phyloP scores from a whole-genome alignment of 2,329 filamentous ascomycete genomes.

The Phyllosticta citriasiana region DNA sequence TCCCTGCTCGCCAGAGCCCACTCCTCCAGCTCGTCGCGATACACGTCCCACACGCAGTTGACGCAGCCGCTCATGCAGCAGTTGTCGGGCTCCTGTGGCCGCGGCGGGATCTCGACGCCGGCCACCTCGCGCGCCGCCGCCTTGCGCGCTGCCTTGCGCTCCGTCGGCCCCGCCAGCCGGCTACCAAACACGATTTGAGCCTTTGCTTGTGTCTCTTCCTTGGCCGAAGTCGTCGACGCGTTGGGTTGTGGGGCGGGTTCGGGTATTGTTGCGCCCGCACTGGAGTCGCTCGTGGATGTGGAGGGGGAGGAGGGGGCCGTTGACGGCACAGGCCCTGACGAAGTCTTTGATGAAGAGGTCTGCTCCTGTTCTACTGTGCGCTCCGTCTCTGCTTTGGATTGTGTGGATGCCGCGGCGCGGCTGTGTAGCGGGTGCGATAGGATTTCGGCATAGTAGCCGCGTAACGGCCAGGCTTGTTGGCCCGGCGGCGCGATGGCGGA shows the following conservation, averaged over 20 bases:
- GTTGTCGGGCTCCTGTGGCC: slow-evolving; percentile 85
- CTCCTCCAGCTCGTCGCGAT: slow-evolving; percentile 82
- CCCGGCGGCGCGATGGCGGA: slow-evolving; percentile 27
- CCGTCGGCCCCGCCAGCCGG: slow-evolving; percentile 61
- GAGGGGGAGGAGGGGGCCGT: slow-evolving; percentile 30
- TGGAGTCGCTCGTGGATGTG: background rate
- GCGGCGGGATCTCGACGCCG: slow-evolving; percentile 72
- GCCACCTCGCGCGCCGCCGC: slow-evolving; percentile 56
- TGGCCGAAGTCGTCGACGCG: slow-evolving; percentile 25
- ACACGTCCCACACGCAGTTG: slow-evolving; percentile 93
- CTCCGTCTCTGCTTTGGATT: background rate
- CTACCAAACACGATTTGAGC: slow-evolving; percentile 73
- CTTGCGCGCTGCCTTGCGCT: slow-evolving; percentile 52
- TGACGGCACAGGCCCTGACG: slow-evolving; percentile 9
- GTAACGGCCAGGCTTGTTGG: slow-evolving; percentile 28
- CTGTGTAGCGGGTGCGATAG: slow-evolving; percentile 20
- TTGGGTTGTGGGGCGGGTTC: background rate
- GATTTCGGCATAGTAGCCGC: slow-evolving; percentile 30
- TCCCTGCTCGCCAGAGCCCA: slow-evolving; percentile 61
- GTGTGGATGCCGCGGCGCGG: slow-evolving; percentile 17
- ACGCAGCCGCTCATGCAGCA: slow-evolving; percentile 99
- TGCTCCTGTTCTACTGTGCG: slow-evolving; percentile 9
- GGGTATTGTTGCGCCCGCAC: background rate
- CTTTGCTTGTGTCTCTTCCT: slow-evolving; percentile 46
- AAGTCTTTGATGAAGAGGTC: background rate